Evolutionary conservation across 306 rosid genomes (phyloP).

Genomic region (Arachis hypogaea): DNA sequence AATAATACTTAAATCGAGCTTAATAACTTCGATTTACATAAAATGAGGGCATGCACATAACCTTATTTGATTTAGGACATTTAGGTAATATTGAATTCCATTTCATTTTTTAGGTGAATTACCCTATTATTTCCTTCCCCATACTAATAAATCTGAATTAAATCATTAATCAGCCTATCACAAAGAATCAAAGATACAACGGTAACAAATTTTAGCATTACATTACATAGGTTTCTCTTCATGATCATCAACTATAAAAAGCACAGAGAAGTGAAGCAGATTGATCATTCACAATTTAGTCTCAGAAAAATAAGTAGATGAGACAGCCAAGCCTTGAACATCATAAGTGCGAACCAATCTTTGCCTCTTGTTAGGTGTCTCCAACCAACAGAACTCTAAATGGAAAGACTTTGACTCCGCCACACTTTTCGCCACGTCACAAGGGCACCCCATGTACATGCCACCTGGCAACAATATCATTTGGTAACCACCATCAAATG

Average conservation of each 20-base stretch:
- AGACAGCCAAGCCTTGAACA: conserved; percentile 92
- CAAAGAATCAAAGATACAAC: conserved; percentile 28
- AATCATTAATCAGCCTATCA: conserved; percentile 3
- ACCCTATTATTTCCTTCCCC: too few species aligned
- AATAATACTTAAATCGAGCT: too few species aligned
- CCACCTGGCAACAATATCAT: conserved; percentile 87
- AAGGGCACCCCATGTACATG: conserved; percentile 91
- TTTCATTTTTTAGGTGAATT: too few species aligned
- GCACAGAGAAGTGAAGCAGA: neutral
- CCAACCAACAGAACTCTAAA: conserved; percentile 95
- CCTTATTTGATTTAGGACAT: too few species aligned
- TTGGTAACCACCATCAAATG: conserved; percentile 82
- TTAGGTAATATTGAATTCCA: too few species aligned
- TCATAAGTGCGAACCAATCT: conserved; percentile 88
- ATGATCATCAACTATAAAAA: neutral
- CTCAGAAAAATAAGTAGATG: conserved; percentile 83
- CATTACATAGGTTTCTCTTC: conserved; percentile 1
- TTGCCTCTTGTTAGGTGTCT: conserved; percentile 75
- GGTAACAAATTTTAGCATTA: conserved; percentile 11
- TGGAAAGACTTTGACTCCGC: conserved; percentile 76
- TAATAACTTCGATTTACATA: too few species aligned
- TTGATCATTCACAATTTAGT: conserved; percentile 51
- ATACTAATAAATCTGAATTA: neutral
- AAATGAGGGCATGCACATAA: too few species aligned
- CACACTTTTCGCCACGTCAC: conserved; percentile 78